Evolutionary conservation across 805 yeast genomes (phyloP).

Genomic region (Ogataea chonburiensis): DNA sequence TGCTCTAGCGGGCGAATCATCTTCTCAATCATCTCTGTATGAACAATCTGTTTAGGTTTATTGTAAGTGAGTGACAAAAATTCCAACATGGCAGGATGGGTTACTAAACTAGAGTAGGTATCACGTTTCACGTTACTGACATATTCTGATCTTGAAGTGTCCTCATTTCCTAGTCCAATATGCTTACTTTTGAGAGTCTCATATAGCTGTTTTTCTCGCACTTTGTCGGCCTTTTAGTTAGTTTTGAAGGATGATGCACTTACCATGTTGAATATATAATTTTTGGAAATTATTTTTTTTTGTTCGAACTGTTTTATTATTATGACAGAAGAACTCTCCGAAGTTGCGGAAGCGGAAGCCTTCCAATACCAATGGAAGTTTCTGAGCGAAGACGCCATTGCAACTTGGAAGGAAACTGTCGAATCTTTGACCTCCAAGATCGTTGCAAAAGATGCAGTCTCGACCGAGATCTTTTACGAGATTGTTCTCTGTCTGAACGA

Average conservation of each 20-base stretch:
- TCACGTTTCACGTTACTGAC: conserved; percentile 64
- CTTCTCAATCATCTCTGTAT: conserved; percentile 37
- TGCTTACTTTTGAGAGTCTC: conserved; percentile 59
- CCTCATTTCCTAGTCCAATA: conserved; percentile 74
- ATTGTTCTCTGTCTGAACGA: conserved; percentile 25
- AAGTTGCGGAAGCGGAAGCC: conserved; percentile 4
- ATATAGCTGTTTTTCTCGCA: conserved; percentile 56
- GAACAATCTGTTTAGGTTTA: conserved; percentile 39
- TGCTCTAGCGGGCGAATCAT: conserved; percentile 35
- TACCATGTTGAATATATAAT: conserved; percentile 6
- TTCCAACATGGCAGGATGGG: conserved; percentile 53
- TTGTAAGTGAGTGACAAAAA: conserved; percentile 54
- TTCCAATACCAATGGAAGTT: conserved; percentile 18
- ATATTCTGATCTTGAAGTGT: conserved; percentile 71
- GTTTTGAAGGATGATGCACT: conserved; percentile 1
- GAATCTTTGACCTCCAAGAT: conserved; percentile 14
- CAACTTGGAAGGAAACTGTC: conserved; percentile 15
- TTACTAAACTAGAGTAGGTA: conserved; percentile 59
- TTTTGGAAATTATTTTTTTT: conserved; percentile 2
- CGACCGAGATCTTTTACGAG: conserved; percentile 30
- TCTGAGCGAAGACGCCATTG: conserved; percentile 14
- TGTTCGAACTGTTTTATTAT: background rate
- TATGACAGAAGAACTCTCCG: conserved; percentile 8
- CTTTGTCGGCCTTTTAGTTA: conserved; percentile 55
- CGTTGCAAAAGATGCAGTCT: conserved; percentile 8